A percentile compares a stretch with the other conserved stretches of the same genome.
Evolutionary conservation across 2,329 filamentous ascomycete genomes (phyloP).

Genomic region (Aspergillus melleus): DNA sequence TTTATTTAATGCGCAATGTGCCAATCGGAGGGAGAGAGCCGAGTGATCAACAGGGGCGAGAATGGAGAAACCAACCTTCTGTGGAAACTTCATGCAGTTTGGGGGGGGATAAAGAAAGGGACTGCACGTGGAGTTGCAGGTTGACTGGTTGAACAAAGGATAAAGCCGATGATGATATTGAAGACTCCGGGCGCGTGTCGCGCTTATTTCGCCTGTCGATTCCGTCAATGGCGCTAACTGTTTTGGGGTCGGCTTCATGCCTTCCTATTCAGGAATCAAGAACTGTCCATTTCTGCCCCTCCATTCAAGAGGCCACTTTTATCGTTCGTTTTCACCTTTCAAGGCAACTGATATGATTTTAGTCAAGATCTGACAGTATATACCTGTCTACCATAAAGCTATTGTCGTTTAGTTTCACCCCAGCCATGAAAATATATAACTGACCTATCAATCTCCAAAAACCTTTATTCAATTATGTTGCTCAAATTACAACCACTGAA

Average conservation of each 20-base stretch:
- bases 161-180: constrained; percentile 4
- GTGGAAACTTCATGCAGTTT: constrained; percentile 14
- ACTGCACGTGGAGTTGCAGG: background rate
- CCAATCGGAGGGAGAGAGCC: background rate
- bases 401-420: no score
- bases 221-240: constrained; percentile 7
- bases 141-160: constrained; percentile 1
- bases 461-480: no score
- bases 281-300: no score
- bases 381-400: no score
- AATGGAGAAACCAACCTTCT: constrained; percentile 3
- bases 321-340: no score
- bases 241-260: background rate
- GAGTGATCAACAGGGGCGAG: constrained; percentile 2
- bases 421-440: no score
- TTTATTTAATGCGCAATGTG: background rate
- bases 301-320: no score
- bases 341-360: no score
- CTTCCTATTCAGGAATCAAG: background rate
- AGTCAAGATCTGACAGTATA: no score
- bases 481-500: no score
- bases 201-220: constrained; percentile 14
- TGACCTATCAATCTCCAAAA: no score
- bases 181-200: constrained; percentile 2
- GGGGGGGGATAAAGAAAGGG: constrained; percentile 3